A percentile compares a stretch with the other conserved stretches of the same genome.
Conservation (phyloP, 2,329 filamentous ascomycete species). For the Zelopaecilomyces penicillatus region DNA sequence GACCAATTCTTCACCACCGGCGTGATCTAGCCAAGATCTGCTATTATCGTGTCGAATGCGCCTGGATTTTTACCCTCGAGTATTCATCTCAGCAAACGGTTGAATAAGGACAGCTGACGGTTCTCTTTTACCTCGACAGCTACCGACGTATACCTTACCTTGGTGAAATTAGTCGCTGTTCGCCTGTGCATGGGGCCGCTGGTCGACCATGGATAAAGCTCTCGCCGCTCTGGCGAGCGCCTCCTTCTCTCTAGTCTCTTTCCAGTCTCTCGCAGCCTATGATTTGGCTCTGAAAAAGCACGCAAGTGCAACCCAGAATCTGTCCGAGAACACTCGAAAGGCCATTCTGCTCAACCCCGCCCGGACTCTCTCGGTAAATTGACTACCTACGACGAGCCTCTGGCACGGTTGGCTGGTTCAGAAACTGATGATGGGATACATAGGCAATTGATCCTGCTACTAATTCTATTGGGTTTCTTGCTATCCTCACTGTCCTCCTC, state of each 20-base stretch:
- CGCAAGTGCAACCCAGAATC: conserved; percentile 25
- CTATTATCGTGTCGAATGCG: no score
- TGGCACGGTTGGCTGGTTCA: neutral
- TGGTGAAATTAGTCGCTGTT: neutral
- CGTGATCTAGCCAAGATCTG: no score
- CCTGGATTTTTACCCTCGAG: neutral
- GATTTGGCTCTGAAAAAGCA: conserved; percentile 33
- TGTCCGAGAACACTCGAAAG: conserved; percentile 26
- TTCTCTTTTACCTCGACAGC: neutral
- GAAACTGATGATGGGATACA: neutral
- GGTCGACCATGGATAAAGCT: conserved; percentile 22
- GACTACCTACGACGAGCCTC: neutral
- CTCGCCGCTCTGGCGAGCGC: conserved; percentile 32
- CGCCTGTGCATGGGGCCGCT: neutral
- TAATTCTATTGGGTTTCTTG: conserved; percentile 45
- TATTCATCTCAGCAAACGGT: conserved; percentile 4
- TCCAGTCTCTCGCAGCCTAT: conserved; percentile 26
- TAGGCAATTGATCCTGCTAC: conserved; percentile 39
- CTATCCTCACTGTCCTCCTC: conserved; percentile 35
- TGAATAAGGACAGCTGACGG: neutral
- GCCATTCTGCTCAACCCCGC: conserved; percentile 26
- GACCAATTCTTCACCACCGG: no score
- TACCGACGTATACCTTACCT: neutral
- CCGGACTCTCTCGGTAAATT: conserved; percentile 34
- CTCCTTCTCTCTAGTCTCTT: conserved; percentile 21